phyloP scores from a whole-genome alignment of 192 early-diverging fungal species.

The Backusella psychrophila region DNA sequence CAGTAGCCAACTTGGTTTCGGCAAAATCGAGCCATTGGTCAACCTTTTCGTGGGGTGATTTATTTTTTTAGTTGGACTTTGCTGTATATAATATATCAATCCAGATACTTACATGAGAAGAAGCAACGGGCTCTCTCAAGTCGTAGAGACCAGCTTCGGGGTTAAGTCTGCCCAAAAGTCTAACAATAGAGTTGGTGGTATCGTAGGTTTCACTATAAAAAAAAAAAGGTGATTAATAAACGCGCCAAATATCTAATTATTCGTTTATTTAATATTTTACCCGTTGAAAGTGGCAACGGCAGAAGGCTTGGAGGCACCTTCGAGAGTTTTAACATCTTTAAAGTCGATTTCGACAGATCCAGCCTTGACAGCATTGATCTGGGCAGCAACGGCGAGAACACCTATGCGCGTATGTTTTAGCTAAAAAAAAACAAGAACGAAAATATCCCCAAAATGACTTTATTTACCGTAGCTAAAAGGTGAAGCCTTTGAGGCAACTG shows the following conservation, averaged over 20 bases:
- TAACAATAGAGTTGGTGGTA: constrained; percentile 30
- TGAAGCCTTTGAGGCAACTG: constrained; percentile 33
- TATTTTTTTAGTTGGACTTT: neutral
- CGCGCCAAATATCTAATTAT: no score
- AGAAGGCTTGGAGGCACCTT: constrained; percentile 15
- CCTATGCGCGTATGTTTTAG: neutral
- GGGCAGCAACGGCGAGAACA: constrained; percentile 15
- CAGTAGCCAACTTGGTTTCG: constrained; percentile 53
- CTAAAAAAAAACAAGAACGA: neutral
- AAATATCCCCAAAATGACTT: neutral
- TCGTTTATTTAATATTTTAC: constrained; percentile 3
- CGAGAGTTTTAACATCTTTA: constrained; percentile 28
- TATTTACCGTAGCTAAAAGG: constrained; percentile 32
- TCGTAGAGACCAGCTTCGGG: constrained; percentile 28
- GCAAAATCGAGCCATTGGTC: constrained; percentile 77
- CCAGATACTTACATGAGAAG: constrained; percentile 38
- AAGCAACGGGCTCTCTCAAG: constrained; percentile 38
- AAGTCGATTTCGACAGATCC: constrained; percentile 29
- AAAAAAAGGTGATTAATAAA: neutral
- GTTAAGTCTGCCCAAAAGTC: constrained; percentile 26
- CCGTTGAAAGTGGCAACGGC: constrained; percentile 28
- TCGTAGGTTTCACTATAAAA: constrained; percentile 26
- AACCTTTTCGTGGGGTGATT: constrained; percentile 27
- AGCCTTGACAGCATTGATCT: constrained; percentile 22
- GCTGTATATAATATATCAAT: neutral